A percentile compares a stretch with the other conserved stretches of the same genome.
Evolutionary conservation across 2,329 filamentous ascomycete genomes (phyloP).

Genomic region (Scytalidium lignicola): DNA sequence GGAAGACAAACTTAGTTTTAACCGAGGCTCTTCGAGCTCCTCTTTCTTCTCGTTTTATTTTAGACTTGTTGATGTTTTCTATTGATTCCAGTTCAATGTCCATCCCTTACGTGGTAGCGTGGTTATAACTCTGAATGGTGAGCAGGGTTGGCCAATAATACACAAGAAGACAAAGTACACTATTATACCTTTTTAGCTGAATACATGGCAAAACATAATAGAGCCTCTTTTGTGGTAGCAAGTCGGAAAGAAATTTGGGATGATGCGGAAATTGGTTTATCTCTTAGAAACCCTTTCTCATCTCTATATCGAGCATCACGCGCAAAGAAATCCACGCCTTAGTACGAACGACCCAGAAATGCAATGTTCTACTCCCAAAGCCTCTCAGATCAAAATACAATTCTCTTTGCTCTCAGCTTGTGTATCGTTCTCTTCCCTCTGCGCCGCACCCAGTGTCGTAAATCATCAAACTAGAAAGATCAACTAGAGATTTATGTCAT

Average conservation of each 20-base stretch:
- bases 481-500: conserved; percentile 19
- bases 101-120: no score
- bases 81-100: no score
- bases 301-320: neutral
- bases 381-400: neutral
- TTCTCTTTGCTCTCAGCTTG: neutral
- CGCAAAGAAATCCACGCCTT: neutral
- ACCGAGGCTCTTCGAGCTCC: no score
- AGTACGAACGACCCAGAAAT: neutral
- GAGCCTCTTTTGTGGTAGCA: neutral
- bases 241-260: neutral
- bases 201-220: neutral
- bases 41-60: no score
- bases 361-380: neutral
- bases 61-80: no score
- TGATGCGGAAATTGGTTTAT: neutral
- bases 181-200: neutral
- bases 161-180: no score
- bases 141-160: no score
- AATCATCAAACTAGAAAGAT: conserved; percentile 2
- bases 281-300: neutral
- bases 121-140: no score
- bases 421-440: neutral
- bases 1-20: no score
- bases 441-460: neutral